These are phyloP conservation scores for Globisporangium mamillatum DNA, from an alignment of 352 stramenopile species.

Conservation along the genomic window DNA sequence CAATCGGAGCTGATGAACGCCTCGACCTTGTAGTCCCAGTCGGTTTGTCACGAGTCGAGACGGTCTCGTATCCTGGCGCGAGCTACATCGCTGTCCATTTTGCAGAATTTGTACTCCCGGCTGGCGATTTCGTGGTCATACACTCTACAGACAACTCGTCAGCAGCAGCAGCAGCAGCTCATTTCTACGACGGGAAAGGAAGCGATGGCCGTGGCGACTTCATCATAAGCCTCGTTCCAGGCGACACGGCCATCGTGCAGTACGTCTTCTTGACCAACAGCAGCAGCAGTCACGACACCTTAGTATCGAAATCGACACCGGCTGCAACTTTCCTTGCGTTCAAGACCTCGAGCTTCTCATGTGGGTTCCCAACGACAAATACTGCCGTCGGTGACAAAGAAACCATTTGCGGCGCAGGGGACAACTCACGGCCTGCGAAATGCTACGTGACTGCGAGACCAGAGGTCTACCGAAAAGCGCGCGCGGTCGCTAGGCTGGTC, in stretches of 20 bases:
- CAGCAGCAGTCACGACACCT: not conserved
- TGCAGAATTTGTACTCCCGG: not conserved
- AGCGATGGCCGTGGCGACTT: not conserved
- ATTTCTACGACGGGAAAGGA: not conserved
- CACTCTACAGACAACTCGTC: not conserved
- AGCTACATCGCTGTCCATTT: not conserved
- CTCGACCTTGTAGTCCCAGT: not conserved
- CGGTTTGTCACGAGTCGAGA: not conserved
- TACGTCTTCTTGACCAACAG: not conserved
- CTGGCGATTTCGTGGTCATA: not conserved
- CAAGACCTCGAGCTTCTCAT: not conserved
- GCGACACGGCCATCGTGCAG: not conserved
- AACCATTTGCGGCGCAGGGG: not conserved
- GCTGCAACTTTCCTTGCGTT: not conserved
- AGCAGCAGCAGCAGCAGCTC: no score
- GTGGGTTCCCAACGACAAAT: not conserved
- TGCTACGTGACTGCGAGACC: not conserved
- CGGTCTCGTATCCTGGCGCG: not conserved
- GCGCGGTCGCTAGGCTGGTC: constrained; percentile 34
- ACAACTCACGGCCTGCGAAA: not conserved
- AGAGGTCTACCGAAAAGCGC: constrained; percentile 21
- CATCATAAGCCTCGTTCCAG: not conserved
- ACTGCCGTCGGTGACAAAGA: not conserved
- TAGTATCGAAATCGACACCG: not conserved
- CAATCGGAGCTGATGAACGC: not conserved